These are phyloP conservation scores for Globisporangium cylindrosporum DNA, from an alignment of 352 stramenopile genomes.

Conservation along the genomic window DNA sequence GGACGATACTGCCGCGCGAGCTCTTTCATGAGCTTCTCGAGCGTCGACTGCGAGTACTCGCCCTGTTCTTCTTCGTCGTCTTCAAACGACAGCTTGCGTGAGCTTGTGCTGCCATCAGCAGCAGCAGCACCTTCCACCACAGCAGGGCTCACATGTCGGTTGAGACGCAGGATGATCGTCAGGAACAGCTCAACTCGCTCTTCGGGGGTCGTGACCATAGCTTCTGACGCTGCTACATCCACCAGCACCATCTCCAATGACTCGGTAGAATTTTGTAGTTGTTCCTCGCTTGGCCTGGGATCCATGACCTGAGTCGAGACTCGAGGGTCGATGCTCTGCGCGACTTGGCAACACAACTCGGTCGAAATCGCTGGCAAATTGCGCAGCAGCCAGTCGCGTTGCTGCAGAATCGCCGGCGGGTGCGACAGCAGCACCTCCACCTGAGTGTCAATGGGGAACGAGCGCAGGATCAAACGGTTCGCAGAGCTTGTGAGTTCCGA, in stretches of 20 bases:
- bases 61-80: conserved; percentile 10
- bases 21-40: conserved; percentile 55
- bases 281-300: background rate
- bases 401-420: conserved; percentile 44
- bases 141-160: conserved; percentile 17
- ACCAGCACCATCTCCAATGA: background rate
- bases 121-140: background rate
- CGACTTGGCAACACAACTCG: conserved; percentile 34
- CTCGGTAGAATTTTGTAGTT: background rate
- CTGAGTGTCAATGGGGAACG: conserved; percentile 48
- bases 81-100: background rate
- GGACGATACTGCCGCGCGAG: conserved; percentile 69
- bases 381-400: conserved; percentile 72
- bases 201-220: conserved; percentile 32
- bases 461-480: conserved; percentile 52
- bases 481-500: conserved; percentile 32
- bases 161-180: conserved; percentile 62
- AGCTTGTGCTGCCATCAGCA: background rate
- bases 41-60: conserved; percentile 40
- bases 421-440: conserved; percentile 50
- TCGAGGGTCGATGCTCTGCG: conserved; percentile 42
- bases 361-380: conserved; percentile 42
- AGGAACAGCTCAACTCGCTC: conserved; percentile 79
- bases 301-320: background rate
- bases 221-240: conserved; percentile 51